Evolutionary conservation across 495 filamentous ascomycete genomes (phyloP), one percentile per base, ranked within the genome.

Genomic region (Annulohypoxylon maeteangense): DNA sequence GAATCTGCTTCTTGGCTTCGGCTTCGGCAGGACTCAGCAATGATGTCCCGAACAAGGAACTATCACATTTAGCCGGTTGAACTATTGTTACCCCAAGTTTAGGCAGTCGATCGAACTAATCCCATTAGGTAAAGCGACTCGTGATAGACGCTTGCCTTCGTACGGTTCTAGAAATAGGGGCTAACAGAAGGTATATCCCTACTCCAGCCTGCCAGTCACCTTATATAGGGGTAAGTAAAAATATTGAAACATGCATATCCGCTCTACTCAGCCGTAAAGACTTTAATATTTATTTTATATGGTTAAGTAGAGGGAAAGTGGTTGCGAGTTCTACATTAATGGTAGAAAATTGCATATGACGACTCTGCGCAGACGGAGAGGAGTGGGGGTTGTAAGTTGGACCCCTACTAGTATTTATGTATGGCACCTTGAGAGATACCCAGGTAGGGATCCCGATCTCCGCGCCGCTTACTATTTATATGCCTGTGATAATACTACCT

Each of bases 51-150:
- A 72, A 62, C 4, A 44, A 7, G 40, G 44, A 38, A 36, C 7
- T 6, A 23, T 59, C 45, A 65, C 48, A 72, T 72, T 72, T 72
- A 72, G 27, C 70, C 70, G 65, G 68, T 4, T 14, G 38, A 57
- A 53, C 62, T 67, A 53, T 32, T 53, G 27, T 27, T 32, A 47
- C 44, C 40, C 40, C 50, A 50, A 62, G 34, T 66, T 58, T 57
- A 65, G 53, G 50, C 50, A 34, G 16, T 32, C 29, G 29, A 54
- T 54, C 14, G 8, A 44, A 29, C 16, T 58, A 58, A 16, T 44
- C 12, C n/a, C 14, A 58, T 44, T 44, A 23, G 23, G 14, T 42
- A 34, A 58, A 57, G 36, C 11, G 36, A 29, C 27, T 2, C 27
- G 4, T n/a, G 36, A 40, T 40, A 40, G 11, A 29, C 6, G 27